Conservation (phyloP, 441 rosid species). For the Gossypium gossypioides region DNA sequence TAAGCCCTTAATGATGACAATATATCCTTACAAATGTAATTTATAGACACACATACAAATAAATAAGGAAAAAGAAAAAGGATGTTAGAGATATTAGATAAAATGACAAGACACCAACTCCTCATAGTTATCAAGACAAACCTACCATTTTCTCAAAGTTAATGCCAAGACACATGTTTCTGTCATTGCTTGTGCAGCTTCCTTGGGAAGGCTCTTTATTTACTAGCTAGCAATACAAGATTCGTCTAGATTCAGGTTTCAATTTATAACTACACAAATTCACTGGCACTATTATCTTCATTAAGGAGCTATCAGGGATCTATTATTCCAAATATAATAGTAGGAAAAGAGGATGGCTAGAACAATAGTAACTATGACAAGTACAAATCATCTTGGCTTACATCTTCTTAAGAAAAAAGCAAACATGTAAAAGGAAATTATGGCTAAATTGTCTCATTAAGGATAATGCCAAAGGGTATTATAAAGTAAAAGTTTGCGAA, state of each 20-base stretch:
- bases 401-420: neutral
- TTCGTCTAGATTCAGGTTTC: neutral
- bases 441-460: neutral
- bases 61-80: neutral
- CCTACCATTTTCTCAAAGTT: neutral
- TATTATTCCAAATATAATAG: neutral
- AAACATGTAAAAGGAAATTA: neutral
- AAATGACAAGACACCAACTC: neutral
- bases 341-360: neutral
- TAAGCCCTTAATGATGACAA: constrained; percentile 1
- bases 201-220: neutral
- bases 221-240: neutral
- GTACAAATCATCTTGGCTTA: neutral
- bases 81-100: neutral
- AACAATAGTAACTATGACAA: neutral
- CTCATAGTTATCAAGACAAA: neutral
- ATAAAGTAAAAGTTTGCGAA: neutral
- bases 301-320: neutral
- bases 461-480: neutral
- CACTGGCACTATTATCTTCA: neutral
- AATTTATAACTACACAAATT: neutral
- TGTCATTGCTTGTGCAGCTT: neutral
- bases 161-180: neutral
- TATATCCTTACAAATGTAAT: neutral
- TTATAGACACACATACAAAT: neutral